Base-by-base conservation (phyloP, 1,284 basidiomycete genomes). In the Tilletia horrida region DNA sequence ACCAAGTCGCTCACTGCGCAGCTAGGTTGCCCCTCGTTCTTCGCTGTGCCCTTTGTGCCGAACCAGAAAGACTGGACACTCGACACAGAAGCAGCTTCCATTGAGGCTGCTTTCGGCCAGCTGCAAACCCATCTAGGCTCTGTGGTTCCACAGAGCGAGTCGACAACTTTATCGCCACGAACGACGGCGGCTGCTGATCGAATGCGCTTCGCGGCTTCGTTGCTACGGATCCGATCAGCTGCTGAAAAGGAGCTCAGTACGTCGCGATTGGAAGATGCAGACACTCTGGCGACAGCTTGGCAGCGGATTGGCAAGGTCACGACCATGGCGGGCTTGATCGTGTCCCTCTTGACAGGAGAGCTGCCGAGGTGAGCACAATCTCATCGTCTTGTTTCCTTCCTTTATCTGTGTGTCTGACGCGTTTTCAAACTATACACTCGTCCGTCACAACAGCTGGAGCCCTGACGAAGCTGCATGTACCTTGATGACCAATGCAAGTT, bases 1-100 rank as follows among this genome's bases (percentile, higher is more conserved):
- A 29, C 23, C 4, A 31, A 59, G 9, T 29, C 55, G 27, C 55
- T 59, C 14, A 18, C 27, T 3, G 27, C 29, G 27, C 55, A 59
- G 31, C 27, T 59, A 3, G 55, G 55, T 16, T 59, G 55, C 27
- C 55, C 55, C 4, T 59, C 55, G 27, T 59, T 59, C 55, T 59
- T 59, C 55, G 55, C 55, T 18, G 31, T 29, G 27, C 27, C 55
- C 29, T 59, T 59, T 27, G 31, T 59, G 13, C 55, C 55, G 27
- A 59, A 59, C 55, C 11, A 31, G 14, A 29, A 35, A 9, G 55
- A 59, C 16, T 59, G 55, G 55, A 59, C 55, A 3, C 55, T 59
- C 27, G 55, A 59, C 55, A 29, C 29, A 27, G 55, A 59, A 21
- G 55, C 55, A 18, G 16, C 27, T 21, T 31, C 31, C 27, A 59